A percentile compares a stretch with the other conserved stretches of the same genome.
Conservation (phyloP, 345 rosid genomes). For the Bretschneidera sinensis region DNA sequence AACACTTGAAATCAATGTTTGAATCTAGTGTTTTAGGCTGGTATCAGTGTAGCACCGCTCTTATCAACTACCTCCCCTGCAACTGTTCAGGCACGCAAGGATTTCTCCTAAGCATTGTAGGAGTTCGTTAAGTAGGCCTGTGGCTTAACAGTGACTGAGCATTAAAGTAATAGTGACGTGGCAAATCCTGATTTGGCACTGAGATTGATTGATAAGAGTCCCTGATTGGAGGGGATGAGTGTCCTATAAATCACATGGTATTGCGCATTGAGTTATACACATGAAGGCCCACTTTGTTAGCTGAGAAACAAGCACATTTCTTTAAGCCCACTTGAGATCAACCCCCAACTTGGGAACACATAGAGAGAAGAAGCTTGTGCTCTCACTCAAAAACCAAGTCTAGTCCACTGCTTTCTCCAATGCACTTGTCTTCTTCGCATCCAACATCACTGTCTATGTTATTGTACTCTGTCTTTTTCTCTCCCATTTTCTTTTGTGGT, state of each 20-base stretch:
- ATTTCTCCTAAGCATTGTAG: too few species aligned
- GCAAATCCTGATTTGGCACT: neutral
- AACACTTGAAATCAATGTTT: too few species aligned
- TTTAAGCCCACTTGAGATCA: conserved; percentile 51
- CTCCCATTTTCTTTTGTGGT: conserved; percentile 40
- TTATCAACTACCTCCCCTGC: too few species aligned
- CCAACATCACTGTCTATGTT: conserved; percentile 66
- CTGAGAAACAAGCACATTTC: conserved; percentile 54
- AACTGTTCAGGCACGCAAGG: too few species aligned
- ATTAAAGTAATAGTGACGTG: neutral
- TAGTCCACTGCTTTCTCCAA: conserved; percentile 51
- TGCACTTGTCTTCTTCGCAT: conserved; percentile 71
- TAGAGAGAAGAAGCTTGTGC: conserved; percentile 3
- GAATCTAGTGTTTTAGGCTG: too few species aligned
- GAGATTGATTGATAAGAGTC: neutral
- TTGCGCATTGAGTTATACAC: conserved; percentile 53
- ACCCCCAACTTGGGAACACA: conserved; percentile 59
- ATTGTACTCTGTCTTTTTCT: conserved; percentile 30
- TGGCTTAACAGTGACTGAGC: too few species aligned
- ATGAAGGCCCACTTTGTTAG: conserved; percentile 65
- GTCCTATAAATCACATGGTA: conserved; percentile 56
- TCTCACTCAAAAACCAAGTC: conserved; percentile 14
- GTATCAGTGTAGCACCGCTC: too few species aligned
- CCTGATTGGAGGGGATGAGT: conserved; percentile 23
- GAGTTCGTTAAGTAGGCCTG: too few species aligned